phyloP scores from a whole-genome alignment of 1,139 yeast species.

The Scheffersomyces titani region DNA sequence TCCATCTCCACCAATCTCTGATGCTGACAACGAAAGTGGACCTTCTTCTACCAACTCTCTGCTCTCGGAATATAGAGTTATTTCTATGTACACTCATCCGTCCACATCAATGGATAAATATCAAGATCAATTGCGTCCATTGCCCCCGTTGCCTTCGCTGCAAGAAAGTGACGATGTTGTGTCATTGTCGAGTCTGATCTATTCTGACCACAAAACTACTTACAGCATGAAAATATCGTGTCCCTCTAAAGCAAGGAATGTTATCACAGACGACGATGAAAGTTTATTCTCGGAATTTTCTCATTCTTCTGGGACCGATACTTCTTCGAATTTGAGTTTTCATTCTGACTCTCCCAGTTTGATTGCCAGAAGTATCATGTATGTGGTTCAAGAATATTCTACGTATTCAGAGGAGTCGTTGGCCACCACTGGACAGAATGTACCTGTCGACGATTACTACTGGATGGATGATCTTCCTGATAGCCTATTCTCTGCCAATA shows the following conservation, averaged over 20 bases:
- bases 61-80: neutral
- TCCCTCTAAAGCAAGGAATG: neutral
- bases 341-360: conserved; percentile 6
- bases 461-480: conserved; percentile 4
- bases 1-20: neutral
- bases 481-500: conserved; percentile 8
- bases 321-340: conserved; percentile 1
- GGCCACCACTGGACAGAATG: neutral
- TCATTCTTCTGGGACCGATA: neutral
- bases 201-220: neutral
- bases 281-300: conserved; percentile 22
- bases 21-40: neutral
- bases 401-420: conserved; percentile 3
- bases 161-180: neutral
- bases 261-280: conserved; percentile 16
- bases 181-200: neutral
- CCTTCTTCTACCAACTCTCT: neutral
- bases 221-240: neutral
- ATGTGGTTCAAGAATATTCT: conserved; percentile 6
- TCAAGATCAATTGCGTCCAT: neutral
- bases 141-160: neutral
- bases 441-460: neutral
- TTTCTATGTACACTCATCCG: neutral
- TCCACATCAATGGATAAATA: neutral
- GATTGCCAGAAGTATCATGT: conserved; percentile 8